phyloP scores from a whole-genome alignment of 2,329 filamentous ascomycete genomes.

The Aspergillus tubingensis region DNA sequence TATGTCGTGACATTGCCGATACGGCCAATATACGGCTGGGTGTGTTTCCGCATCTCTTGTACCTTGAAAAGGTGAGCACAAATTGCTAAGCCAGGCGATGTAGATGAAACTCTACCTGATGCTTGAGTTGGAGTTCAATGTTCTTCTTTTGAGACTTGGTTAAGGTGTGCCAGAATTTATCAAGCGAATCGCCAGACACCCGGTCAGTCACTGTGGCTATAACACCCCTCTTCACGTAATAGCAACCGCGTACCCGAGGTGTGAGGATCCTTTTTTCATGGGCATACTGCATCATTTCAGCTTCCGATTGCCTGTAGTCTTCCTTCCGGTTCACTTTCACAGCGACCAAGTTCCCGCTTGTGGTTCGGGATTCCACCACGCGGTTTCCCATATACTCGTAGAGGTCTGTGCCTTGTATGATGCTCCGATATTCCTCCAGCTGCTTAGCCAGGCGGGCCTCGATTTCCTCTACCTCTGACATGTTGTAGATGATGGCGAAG shows the following conservation, averaged over 20 bases:
- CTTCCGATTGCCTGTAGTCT: not conserved
- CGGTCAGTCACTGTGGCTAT: conserved; percentile 22
- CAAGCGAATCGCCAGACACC: conserved; percentile 22
- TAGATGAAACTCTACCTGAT: conserved; percentile 7
- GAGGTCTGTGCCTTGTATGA: conserved; percentile 9
- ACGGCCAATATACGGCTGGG: conserved; percentile 19
- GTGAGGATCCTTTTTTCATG: not conserved
- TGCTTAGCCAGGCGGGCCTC: not conserved
- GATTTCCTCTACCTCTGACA: not conserved
- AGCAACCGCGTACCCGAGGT: not conserved
- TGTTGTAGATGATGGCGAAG: too few species aligned
- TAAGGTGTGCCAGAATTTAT: conserved; percentile 21
- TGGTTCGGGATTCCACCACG: conserved; percentile 9
- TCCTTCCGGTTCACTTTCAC: not conserved
- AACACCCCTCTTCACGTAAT: not conserved
- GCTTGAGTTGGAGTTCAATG: conserved; percentile 19
- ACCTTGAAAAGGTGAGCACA: conserved; percentile 10
- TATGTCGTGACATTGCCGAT: conserved; percentile 16
- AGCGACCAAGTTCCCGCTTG: not conserved
- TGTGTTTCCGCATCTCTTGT: conserved; percentile 13
- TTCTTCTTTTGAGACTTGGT: conserved; percentile 16
- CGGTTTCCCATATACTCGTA: conserved; percentile 8
- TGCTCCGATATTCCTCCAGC: not conserved
- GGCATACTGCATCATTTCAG: conserved; percentile 1
- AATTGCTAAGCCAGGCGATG: too few species aligned